These are phyloP conservation scores for Barnettozyma populi DNA, from an alignment of 805 yeast species.

Conservation along the genomic window DNA sequence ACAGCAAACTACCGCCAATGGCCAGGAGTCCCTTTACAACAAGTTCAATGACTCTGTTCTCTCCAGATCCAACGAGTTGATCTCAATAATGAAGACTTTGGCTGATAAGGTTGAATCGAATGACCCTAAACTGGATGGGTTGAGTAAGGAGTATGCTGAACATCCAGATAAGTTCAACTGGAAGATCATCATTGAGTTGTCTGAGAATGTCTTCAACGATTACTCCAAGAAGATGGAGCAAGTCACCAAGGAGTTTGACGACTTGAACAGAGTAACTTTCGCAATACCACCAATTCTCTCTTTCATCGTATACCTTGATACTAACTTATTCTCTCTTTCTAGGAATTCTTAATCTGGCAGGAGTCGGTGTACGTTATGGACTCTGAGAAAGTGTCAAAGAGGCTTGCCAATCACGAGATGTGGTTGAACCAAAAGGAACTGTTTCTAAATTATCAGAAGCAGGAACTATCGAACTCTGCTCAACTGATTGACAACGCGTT, in stretches of 20 bases:
- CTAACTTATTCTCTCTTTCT: neutral
- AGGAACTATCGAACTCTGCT: slow-evolving; percentile 21
- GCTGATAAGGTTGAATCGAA: neutral
- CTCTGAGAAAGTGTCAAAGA: slow-evolving; percentile 17
- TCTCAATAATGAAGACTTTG: slow-evolving; percentile 6
- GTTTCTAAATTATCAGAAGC: slow-evolving; percentile 16
- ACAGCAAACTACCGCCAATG: slow-evolving; percentile 1
- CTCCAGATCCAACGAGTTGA: slow-evolving; percentile 3
- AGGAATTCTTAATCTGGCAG: slow-evolving; percentile 25
- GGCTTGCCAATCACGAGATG: slow-evolving; percentile 16
- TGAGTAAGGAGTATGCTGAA: neutral
- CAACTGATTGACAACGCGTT: slow-evolving; percentile 22
- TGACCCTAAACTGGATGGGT: neutral
- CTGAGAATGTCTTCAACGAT: slow-evolving; percentile 17
- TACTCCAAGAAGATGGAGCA: slow-evolving; percentile 19
- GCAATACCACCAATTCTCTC: neutral
- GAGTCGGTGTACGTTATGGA: slow-evolving; percentile 23
- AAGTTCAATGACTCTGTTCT: slow-evolving; percentile 1
- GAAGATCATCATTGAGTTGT: slow-evolving; percentile 12
- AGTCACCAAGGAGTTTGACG: slow-evolving; percentile 20
- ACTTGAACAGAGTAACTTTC: slow-evolving; percentile 15
- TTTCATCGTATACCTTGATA: neutral
- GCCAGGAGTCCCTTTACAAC: slow-evolving; percentile 18
- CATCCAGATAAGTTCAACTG: slow-evolving; percentile 11
- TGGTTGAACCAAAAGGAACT: slow-evolving; percentile 22